Conservation (phyloP, 495 filamentous ascomycete species). For the Astrocystis sublimbata region DNA sequence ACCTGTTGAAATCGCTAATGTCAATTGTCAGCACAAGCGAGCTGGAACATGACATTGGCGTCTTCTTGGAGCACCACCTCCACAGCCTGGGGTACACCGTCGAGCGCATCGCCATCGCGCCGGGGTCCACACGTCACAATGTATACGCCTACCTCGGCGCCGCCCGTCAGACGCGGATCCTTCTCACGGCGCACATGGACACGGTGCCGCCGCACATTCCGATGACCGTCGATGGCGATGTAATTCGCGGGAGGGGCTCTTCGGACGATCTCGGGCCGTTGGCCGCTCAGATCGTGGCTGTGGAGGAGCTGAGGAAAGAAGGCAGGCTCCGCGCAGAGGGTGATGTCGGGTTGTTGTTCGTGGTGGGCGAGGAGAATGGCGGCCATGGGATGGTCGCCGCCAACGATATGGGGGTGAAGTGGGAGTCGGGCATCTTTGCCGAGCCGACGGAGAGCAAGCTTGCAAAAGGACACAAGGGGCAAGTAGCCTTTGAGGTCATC, state of each 20-base stretch:
- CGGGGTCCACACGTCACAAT: conserved; percentile 55
- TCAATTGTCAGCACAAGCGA: conserved; percentile 33
- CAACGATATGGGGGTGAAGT: conserved; percentile 46
- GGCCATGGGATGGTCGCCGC: conserved; percentile 68
- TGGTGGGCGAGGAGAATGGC: conserved; percentile 72
- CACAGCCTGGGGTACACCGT: conserved; percentile 31
- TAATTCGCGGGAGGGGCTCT: conserved; percentile 64
- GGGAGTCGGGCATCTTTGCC: conserved; percentile 69
- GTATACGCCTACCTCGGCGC: conserved; percentile 65
- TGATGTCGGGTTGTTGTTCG: conserved; percentile 64
- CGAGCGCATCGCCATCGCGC: conserved; percentile 34
- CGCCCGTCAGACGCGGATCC: conserved; percentile 52
- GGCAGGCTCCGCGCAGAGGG: conserved; percentile 29
- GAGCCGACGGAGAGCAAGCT: conserved; percentile 74
- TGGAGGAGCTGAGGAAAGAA: conserved; percentile 52
- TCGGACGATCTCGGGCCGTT: conserved; percentile 74
- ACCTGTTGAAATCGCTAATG: conserved; percentile 29
- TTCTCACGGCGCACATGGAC: conserved; percentile 59
- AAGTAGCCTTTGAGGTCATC: conserved; percentile 58
- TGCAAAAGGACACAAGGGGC: conserved; percentile 72
- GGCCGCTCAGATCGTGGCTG: conserved; percentile 63
- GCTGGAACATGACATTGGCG: conserved; percentile 27
- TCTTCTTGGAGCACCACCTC: conserved; percentile 30
- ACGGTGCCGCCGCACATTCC: conserved; percentile 58
- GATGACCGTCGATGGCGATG: conserved; percentile 38